Evolutionary conservation across 1,284 basidiomycete species (phyloP), one percentile per base, ranked within the genome.

Genomic region (Fomitopsis schrenkii): DNA sequence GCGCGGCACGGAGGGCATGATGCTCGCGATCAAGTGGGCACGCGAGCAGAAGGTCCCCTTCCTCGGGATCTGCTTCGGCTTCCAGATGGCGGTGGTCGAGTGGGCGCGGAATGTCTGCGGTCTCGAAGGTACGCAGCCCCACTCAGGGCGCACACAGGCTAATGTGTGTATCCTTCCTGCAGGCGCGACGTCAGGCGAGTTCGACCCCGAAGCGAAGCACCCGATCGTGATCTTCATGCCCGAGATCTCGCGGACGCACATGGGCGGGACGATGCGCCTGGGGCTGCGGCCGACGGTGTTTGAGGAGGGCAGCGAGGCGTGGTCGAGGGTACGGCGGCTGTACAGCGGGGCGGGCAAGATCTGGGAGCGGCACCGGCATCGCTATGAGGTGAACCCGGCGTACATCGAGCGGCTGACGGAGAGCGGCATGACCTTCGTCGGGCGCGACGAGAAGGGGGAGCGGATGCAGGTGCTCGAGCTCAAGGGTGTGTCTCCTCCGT

Each of bases 241-340:
- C 35, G 97, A 99, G 76, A 94, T 99, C 68, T 97, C 95, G 52
- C 94, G 93, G 73, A 98, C 96, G 7, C 95, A 99, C 68, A 94
- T 99, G 84, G 97, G 97, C 59, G 97, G 97, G 33, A 99, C 97
- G 26, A 99, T 99, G 97, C 90, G 97, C 22, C 85, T 98, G 15
- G 97, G 97, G 26, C 82, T 99, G 57, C 88, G 97, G 22, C 95
- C 97, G 5, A 98, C 97, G 2, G 83, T 98, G 58, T 98, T 99
- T 74, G 84, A 90, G 64, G 74, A 81, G 14, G 73, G 73, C 63
- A 84, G 81, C 4, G 83, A 84, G 66, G 70, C 74, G 54, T 88
- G 87, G 83, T 89, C 87, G 52, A 88, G 86, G 67, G 80, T 86
- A 45, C 83, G 95, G 35, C 83, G 84, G 72, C 78, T 99, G 67